Evolutionary conservation across 129 eudicot species (phyloP).

Genomic region (Flaveria linearis): DNA sequence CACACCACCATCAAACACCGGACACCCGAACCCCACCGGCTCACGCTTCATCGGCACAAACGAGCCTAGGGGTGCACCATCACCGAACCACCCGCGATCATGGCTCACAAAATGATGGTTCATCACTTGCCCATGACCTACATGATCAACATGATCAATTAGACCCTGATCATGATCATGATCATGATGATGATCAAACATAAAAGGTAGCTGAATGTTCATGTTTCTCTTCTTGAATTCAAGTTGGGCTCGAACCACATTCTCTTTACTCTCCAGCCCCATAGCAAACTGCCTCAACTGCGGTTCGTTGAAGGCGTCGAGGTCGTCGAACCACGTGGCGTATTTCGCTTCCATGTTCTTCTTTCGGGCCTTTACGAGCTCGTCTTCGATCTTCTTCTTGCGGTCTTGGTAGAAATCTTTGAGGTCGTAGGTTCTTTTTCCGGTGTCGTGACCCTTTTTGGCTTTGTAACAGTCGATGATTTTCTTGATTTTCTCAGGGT

Average conservation of each 20-base stretch:
- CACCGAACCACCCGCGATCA: constrained; percentile 19
- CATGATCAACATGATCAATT: neutral
- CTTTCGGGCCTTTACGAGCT: constrained; percentile 43
- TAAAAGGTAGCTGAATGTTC: neutral
- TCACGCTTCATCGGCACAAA: constrained; percentile 20
- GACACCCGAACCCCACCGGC: constrained; percentile 9
- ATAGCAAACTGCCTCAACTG: constrained; percentile 35
- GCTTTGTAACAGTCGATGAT: constrained; percentile 39
- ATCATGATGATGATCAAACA: neutral
- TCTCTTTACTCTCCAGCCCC: constrained; percentile 35
- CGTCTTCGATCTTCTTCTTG: constrained; percentile 54
- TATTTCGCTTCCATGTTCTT: constrained; percentile 51
- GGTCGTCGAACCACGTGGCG: constrained; percentile 44
- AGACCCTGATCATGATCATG: neutral
- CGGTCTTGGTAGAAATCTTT: constrained; percentile 47
- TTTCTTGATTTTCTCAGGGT: constrained; percentile 25
- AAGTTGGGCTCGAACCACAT: constrained; percentile 20
- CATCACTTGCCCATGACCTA: constrained; percentile 21
- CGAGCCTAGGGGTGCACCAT: neutral
- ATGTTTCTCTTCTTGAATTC: constrained; percentile 34
- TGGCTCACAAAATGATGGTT: constrained; percentile 28
- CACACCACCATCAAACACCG: constrained; percentile 29
- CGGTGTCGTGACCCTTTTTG: constrained; percentile 29
- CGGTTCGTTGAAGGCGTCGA: constrained; percentile 22
- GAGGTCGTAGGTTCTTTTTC: constrained; percentile 36